phyloP scores from a whole-genome alignment of 2,329 filamentous ascomycete genomes.

The Moelleriella libera region DNA sequence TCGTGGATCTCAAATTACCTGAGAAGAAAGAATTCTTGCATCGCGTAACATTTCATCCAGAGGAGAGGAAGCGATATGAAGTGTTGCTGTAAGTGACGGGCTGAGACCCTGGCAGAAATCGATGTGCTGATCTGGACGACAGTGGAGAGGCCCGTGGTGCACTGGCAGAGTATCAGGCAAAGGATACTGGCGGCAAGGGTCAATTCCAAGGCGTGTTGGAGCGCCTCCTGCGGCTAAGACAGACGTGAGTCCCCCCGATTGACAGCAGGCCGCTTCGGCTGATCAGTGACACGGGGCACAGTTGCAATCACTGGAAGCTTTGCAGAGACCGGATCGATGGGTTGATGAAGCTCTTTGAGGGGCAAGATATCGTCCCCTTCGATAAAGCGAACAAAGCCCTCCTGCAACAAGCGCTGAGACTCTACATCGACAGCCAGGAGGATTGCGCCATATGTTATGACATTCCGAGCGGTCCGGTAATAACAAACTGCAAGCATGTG shows the following conservation, averaged over 20 bases:
- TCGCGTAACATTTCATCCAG: slow-evolving; percentile 54
- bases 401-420: slow-evolving; percentile 60
- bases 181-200: slow-evolving; percentile 27
- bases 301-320: slow-evolving; percentile 78
- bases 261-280: neutral
- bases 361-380: slow-evolving; percentile 51
- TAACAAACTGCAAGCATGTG: slow-evolving; percentile 72
- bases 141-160: slow-evolving; percentile 62
- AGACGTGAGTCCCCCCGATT: slow-evolving; percentile 34
- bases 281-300: slow-evolving; percentile 9
- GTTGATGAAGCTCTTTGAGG: slow-evolving; percentile 56
- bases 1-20: slow-evolving; percentile 69
- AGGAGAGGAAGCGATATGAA: slow-evolving; percentile 68
- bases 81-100: slow-evolving; percentile 43
- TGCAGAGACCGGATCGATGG: slow-evolving; percentile 60
- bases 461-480: slow-evolving; percentile 54
- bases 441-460: slow-evolving; percentile 77
- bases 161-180: slow-evolving; percentile 43
- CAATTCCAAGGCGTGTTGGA: slow-evolving; percentile 67
- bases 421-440: slow-evolving; percentile 68
- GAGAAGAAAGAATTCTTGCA: slow-evolving; percentile 67
- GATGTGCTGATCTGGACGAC: slow-evolving; percentile 10
- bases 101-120: neutral
- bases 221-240: slow-evolving; percentile 66
- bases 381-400: slow-evolving; percentile 58